Base-by-base conservation (phyloP, 805 yeast genomes). In the Hanseniaspora thailandica region DNA sequence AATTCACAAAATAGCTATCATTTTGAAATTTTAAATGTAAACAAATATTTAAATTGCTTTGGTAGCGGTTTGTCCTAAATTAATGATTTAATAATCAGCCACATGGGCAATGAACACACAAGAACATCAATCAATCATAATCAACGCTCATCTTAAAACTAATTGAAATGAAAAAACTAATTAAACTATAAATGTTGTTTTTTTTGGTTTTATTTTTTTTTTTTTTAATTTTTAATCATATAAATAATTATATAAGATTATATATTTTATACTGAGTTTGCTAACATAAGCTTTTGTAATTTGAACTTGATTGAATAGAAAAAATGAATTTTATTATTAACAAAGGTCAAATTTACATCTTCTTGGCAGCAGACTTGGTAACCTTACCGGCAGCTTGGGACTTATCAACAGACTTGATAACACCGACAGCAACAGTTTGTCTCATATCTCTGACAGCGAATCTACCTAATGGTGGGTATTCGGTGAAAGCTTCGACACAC, bases 381-480 rank as follows among this genome's bases (percentile, higher is more conserved):
- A 86, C 93, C 88, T 86, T 86, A 76, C 87, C 89, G 69, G 87
- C 86, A 69, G 74, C 76, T 36, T 41, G 44, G 76, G 80, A 83
- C 84, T 87, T 87, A 69, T 78, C 94, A 67, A 87, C 95, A 61
- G 87, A 75, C 83, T 90, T 90, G 85, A 90, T 85, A 71, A 89
- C 96, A 86, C 97, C 97, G 72, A 89, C 97, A 73, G 97, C 97
- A 69, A 89, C 97, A 68, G 97, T 89, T 79, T 88, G 96, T 85
- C 97, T 86, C 97, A 88, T 88, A 78, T 88, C 97, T 85, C 97
- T 89, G 81, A 88, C 96, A 73, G 90, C 90, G 76, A 90, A 78
- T 83, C 97, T 88, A 76, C 96, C 93, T 74, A 90, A 76, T 76
- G 94, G 96, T 72, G 90, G 96, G 82, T 90, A 88, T 70, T 87